Evolutionary conservation across 495 filamentous ascomycete genomes (phyloP), one percentile per base, ranked within the genome.

Genomic region (Aspergillus campestris): DNA sequence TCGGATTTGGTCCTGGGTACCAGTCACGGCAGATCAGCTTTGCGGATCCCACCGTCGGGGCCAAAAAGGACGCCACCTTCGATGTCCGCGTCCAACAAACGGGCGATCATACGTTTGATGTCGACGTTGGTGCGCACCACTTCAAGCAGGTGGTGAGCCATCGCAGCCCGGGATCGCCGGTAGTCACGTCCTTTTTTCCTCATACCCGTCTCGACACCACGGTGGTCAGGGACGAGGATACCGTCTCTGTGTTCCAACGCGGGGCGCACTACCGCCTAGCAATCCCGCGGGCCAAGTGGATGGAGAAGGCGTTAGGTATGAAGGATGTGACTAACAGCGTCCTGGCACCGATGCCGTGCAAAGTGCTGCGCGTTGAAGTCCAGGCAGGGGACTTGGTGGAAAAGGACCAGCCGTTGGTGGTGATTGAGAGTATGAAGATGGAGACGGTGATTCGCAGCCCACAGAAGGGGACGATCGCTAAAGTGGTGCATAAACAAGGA

Each of bases 361-460:
- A 95, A 68, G 80, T 95, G 5, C 65, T 95, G 48, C 77, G 87
- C 41, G 88, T 94, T 29, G 83, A 90, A 60, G 86, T 91, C 44
- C 64, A 78, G 43, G 87, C 83, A 44, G 94, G 92, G 0, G 82
- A 90, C 50, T 65, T 58, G 40, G 91, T 97, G 33, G 77, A 81
- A 58, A 94, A 89, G 66, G 90, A 89, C 41, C 81, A 94, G 53
- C 78, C 87, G 13, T 67, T 98, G 49, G 88, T 97, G 34, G 90
- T 98, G 1, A 94, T 98, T 58, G 92, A 98, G 67, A 96, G 91
- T 45, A 98, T 98, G 92, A 98, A 98, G 76, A 98, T 98, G 92
- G 92, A 98, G 67, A 98, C 89, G 30, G 89, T 94, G 31, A 95
- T 98, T 47, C 75, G 92, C 48, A 90, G 86, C 51, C 92, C 92